Percentiles rank a stretch among this genome's conserved stretches.
These are phyloP conservation scores for Plantago ovata DNA, from an alignment of 257 asterid genomes.

Conservation along the genomic window DNA sequence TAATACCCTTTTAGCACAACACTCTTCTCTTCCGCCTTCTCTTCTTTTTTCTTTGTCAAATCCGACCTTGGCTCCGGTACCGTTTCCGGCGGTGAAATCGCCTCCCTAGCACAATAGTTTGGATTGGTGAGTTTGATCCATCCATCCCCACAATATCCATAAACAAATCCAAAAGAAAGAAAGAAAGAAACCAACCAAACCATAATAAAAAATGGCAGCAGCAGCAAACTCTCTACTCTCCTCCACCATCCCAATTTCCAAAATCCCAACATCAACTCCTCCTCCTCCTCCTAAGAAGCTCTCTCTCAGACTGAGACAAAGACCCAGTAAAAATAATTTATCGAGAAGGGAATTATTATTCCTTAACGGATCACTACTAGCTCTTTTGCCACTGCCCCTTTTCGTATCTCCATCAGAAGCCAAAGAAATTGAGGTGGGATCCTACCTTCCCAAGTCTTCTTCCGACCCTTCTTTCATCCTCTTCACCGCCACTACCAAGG, in stretches of 20 bases:
- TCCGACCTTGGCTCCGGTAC: no score
- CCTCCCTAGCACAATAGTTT: no score
- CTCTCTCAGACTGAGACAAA: no score
- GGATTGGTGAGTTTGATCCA: no score
- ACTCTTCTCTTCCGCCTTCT: no score
- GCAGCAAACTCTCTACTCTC: constrained; percentile 4
- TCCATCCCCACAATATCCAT: no score
- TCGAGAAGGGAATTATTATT: constrained; percentile 55
- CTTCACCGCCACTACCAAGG: constrained; percentile 73
- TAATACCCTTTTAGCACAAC: no score
- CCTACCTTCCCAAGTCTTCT: constrained; percentile 73
- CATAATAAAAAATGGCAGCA: neutral
- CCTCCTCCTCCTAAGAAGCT: constrained; percentile 26
- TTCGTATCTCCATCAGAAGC: constrained; percentile 40
- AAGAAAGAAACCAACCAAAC: no score
- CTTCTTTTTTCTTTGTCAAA: no score
- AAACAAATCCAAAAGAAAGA: no score
- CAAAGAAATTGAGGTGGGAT: constrained; percentile 80
- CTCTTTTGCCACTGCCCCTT: constrained; percentile 37
- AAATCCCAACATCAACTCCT: constrained; percentile 27
- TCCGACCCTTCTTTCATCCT: constrained; percentile 78
- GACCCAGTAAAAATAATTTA: no score
- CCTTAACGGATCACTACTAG: constrained; percentile 51
- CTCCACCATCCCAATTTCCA: constrained; percentile 7
- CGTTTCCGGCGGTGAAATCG: no score